These are phyloP conservation scores for Melastoma candidum DNA, from an alignment of 441 rosid species.

Conservation along the genomic window DNA sequence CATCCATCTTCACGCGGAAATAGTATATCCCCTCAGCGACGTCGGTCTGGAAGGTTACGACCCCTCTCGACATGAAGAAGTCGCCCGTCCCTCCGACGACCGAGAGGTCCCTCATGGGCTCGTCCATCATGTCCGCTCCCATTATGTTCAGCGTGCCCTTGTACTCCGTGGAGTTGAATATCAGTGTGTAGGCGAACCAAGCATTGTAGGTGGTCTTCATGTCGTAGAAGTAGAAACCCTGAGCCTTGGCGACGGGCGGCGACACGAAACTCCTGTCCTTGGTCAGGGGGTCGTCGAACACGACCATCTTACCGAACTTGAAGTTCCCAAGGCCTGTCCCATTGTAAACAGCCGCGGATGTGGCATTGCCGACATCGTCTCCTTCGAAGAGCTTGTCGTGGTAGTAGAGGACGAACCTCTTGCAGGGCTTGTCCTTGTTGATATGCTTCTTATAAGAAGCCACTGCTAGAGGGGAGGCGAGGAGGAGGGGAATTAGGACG, in stretches of 20 bases:
- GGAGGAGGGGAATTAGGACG: too few species aligned
- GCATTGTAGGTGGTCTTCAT: neutral
- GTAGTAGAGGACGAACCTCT: too few species aligned
- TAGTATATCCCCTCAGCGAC: neutral
- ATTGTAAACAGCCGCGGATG: too few species aligned
- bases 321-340: neutral
- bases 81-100: constrained; percentile 7
- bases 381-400: too few species aligned
- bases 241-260: neutral
- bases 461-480: too few species aligned
- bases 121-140: constrained; percentile 1
- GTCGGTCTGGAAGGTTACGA: neutral
- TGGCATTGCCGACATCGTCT: too few species aligned
- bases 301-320: neutral
- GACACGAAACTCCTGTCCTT: neutral
- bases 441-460: too few species aligned
- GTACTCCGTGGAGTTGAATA: neutral
- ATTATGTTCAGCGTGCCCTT: constrained; percentile 1
- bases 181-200: neutral
- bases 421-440: too few species aligned
- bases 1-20: neutral
- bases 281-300: neutral
- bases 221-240: neutral
- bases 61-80: constrained; percentile 11
- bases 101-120: constrained; percentile 7